These are phyloP conservation scores for Porcisia deanei DNA, from an alignment of 208 protist species.

Conservation along the genomic window DNA sequence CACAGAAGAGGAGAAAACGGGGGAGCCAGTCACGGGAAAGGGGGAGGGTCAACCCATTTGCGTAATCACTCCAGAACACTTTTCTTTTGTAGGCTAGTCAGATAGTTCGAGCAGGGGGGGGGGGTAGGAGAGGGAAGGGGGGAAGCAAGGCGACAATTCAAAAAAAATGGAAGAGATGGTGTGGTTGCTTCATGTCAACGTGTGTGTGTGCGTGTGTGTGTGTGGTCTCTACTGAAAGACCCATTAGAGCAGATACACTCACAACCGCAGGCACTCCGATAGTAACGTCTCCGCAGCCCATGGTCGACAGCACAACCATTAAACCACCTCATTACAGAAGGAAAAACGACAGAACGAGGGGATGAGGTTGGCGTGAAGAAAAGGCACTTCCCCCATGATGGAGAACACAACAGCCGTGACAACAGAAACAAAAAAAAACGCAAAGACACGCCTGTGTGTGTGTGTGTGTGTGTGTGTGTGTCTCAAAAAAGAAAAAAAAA, in stretches of 20 bases:
- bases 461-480: not conserved
- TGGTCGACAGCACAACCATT: not conserved
- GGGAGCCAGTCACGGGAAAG: not conserved
- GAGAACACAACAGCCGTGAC: too few relatives aligned
- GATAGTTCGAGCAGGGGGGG: not conserved
- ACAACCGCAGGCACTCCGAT: not conserved
- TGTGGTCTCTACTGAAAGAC: not conserved
- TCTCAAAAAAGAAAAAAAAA: not conserved
- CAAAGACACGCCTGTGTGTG: not conserved
- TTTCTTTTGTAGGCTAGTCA: not conserved
- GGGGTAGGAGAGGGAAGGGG: not conserved
- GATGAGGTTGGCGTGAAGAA: not conserved
- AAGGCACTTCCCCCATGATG: too few relatives aligned
- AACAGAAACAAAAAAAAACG: not conserved
- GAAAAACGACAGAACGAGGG: not conserved
- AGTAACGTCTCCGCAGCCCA: not conserved
- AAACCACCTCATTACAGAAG: not conserved
- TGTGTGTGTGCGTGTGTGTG: not conserved
- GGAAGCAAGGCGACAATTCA: not conserved
- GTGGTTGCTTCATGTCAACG: not conserved
- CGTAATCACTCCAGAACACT: not conserved
- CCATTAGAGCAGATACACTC: not conserved
- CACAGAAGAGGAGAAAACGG: not conserved
- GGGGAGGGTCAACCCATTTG: not conserved
- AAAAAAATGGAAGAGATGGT: not conserved